A percentile compares a stretch with the other conserved stretches of the same genome.
Conservation (phyloP, 257 asterid species). For the Leptodermis oblonga region DNA sequence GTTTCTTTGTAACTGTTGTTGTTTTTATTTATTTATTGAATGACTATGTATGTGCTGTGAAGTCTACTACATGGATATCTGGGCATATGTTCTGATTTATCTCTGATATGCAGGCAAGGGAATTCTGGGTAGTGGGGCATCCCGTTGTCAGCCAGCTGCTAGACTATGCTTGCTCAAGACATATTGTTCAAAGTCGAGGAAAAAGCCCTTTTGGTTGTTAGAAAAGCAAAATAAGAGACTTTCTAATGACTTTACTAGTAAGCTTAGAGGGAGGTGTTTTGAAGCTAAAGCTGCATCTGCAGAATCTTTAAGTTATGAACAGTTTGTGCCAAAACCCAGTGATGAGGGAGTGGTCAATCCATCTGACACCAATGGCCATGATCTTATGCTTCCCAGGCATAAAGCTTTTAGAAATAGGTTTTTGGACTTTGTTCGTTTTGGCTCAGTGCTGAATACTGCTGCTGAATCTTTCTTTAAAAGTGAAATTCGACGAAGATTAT, state of each 20-base stretch:
- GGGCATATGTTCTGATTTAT: not conserved
- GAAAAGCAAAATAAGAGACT: conserved; percentile 25
- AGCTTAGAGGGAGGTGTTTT: conserved; percentile 21
- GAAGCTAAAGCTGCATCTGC: conserved; percentile 45
- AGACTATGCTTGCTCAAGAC: conserved; percentile 28
- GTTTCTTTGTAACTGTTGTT: not conserved
- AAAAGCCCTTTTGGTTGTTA: conserved; percentile 26
- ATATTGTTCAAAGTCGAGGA: conserved; percentile 24
- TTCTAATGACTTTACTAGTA: conserved; percentile 12
- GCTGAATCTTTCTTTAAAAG: conserved; percentile 95
- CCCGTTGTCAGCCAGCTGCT: conserved; percentile 21
- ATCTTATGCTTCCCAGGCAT: conserved; percentile 28
- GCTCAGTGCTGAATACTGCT: conserved; percentile 68
- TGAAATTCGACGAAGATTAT: conserved; percentile 90
- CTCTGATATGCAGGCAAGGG: conserved; percentile 38
- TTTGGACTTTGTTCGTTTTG: conserved; percentile 57
- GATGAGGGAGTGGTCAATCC: conserved; percentile 25
- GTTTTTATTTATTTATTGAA: not conserved
- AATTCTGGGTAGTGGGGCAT: conserved; percentile 17
- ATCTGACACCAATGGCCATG: conserved; percentile 19
- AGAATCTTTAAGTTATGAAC: conserved; percentile 45
- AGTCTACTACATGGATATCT: not conserved
- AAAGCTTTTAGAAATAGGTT: conserved; percentile 64
- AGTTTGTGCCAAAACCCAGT: conserved; percentile 29
- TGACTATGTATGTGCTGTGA: not conserved